Base-by-base conservation (phyloP, 2,329 filamentous ascomycete genomes). In the Talaromyces sp. region DNA sequence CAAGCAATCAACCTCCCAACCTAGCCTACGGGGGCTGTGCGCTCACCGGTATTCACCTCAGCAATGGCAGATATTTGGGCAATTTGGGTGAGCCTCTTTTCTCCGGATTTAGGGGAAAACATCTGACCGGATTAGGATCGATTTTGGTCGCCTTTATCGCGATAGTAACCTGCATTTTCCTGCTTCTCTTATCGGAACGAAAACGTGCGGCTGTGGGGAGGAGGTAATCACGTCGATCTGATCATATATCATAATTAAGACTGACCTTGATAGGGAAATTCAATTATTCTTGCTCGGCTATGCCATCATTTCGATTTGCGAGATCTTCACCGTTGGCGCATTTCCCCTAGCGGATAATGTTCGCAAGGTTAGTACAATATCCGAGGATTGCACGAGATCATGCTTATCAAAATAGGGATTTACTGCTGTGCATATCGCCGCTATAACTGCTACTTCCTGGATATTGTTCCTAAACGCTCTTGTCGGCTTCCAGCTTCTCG, bases 161-260 rank as follows among this genome's bases (percentile, higher is more conserved):
- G 47, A 93, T 99, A 71, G 73, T 86, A 25, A 80, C 86, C 8
- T 83, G 90, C 4, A 74, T 81, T 11, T 88, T 90, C 71, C 82
- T 99, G 65, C 73, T 98, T 77, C 86, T 90, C 80, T 85, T 88
- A 70, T 96, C 95, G 22, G 91, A 98, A 73, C 87, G 86, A 76
- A 98, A 99, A 81, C 89, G 91, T 78, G 95, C 95, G 64, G 95
- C 95, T 64, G 95, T 99, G 58, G 95, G 95, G 67, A 85, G 95
- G 82, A 91, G 93, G 93, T 96, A 81, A 68, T 84, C 63, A 31
- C 2, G 17, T 54, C 19, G n/a, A 29, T 29, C 19, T 25, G 10
- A 34, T 22, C 17, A 13, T 34, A 49, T 4, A 17, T n/a, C 11
- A 10, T 15, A 29, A 31, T 11, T 11, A 6, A 40, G 13, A 40